Evolutionary conservation across 257 asterid species (phyloP).

Genomic region (Eucommia ulmoides): DNA sequence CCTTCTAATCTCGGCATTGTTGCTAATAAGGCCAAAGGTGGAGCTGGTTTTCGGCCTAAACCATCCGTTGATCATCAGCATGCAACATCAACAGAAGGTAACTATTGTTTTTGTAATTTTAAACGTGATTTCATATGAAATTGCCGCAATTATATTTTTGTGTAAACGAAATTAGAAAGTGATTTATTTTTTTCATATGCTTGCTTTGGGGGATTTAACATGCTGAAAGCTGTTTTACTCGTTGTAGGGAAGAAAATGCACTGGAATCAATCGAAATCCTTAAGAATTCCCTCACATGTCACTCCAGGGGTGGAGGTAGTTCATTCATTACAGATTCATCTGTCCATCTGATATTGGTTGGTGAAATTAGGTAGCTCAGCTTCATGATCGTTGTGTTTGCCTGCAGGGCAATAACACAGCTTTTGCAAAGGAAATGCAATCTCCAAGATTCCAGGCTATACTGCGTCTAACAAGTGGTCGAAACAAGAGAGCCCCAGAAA

Average conservation of each 20-base stretch:
- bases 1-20: constrained; percentile 3
- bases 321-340: not conserved
- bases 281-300: constrained; percentile 37
- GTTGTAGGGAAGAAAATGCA: constrained; percentile 51
- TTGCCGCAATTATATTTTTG: not conserved
- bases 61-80: constrained; percentile 17
- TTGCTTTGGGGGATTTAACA: no score
- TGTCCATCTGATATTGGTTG: constrained; percentile 2
- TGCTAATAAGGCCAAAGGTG: no score
- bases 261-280: constrained; percentile 60
- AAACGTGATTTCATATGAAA: not conserved
- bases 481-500: constrained; percentile 47
- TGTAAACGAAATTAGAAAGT: not conserved
- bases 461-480: constrained; percentile 80
- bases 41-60: constrained; percentile 11
- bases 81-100: constrained; percentile 32
- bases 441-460: constrained; percentile 94
- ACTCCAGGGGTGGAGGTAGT: constrained; percentile 56
- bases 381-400: constrained; percentile 19
- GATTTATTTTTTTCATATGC: not conserved
- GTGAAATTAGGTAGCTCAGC: constrained; percentile 15
- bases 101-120: constrained; percentile 12
- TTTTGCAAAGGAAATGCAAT: constrained; percentile 81
- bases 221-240: not conserved
- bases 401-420: constrained; percentile 64